Evolutionary conservation across 1,284 basidiomycete genomes (phyloP).

Genomic region (Tylopilus sp.): DNA sequence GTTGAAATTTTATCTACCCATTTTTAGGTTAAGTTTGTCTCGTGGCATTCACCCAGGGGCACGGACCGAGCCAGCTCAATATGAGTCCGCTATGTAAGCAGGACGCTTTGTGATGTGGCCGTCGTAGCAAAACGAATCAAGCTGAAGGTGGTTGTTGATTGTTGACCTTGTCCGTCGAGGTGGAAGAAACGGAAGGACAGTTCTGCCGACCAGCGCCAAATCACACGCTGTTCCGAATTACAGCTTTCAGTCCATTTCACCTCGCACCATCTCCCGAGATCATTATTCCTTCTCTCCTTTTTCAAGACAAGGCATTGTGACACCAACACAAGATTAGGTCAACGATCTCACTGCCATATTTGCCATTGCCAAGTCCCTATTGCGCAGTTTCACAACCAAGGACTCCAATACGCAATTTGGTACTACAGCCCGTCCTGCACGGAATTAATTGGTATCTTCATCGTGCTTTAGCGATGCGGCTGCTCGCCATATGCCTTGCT

Average conservation of each 20-base stretch:
- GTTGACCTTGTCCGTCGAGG: no score
- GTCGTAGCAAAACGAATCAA: slow-evolving; percentile 1
- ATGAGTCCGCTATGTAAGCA: neutral
- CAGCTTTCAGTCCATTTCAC: neutral
- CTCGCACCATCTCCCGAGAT: neutral
- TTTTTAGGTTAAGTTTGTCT: slow-evolving; percentile 5
- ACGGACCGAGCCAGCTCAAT: slow-evolving; percentile 24
- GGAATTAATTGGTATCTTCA: slow-evolving; percentile 1
- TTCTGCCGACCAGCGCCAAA: neutral
- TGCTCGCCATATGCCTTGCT: neutral
- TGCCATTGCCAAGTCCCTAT: slow-evolving; percentile 16
- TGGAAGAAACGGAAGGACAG: neutral
- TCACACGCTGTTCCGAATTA: neutral
- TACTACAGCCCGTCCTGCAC: slow-evolving; percentile 10
- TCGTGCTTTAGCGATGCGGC: slow-evolving; percentile 6
- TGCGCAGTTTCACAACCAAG: slow-evolving; percentile 5
- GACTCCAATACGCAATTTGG: neutral
- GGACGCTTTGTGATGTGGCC: neutral
- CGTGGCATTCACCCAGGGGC: neutral
- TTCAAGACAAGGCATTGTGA: neutral
- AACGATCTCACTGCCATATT: neutral
- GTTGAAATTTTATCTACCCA: neutral
- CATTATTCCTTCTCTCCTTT: neutral
- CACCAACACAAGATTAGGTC: neutral
- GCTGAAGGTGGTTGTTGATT: neutral